Percentiles rank a stretch among this genome's conserved stretches.
phyloP scores from a whole-genome alignment of 2,329 filamentous ascomycete genomes.

The Epichloe brachyelytri region DNA sequence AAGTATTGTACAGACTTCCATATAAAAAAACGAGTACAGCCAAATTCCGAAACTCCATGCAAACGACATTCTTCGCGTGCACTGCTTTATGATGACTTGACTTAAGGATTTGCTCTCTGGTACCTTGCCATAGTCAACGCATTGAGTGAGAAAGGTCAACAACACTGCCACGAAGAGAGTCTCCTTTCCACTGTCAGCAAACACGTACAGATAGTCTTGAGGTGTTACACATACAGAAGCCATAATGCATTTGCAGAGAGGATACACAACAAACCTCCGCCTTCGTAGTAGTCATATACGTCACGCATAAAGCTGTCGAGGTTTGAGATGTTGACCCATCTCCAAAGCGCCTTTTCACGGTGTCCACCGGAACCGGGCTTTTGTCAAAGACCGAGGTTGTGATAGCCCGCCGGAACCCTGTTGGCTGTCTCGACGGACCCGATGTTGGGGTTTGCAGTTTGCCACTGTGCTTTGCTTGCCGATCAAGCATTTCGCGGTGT shows the following conservation, averaged over 20 bases:
- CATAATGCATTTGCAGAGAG: conserved; percentile 58
- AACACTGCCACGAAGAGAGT: conserved; percentile 73
- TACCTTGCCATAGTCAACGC: conserved; percentile 70
- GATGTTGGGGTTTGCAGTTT: conserved; percentile 38
- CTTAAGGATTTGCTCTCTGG: conserved; percentile 45
- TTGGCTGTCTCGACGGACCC: conserved; percentile 29
- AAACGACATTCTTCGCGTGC: conserved; percentile 62
- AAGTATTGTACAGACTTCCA: conserved; percentile 65
- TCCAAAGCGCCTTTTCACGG: conserved; percentile 72
- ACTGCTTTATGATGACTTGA: conserved; percentile 54
- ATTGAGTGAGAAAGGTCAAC: conserved; percentile 72
- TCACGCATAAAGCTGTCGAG: conserved; percentile 75
- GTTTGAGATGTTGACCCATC: conserved; percentile 85
- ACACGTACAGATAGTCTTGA: neutral
- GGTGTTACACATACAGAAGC: conserved; percentile 45
- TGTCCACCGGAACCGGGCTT: conserved; percentile 20
- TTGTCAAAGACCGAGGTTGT: conserved; percentile 17
- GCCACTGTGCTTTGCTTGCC: conserved; percentile 37
- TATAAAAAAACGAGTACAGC: conserved; percentile 71
- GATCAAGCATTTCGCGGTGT: neutral
- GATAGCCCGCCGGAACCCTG: conserved; percentile 3
- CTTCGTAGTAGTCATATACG: conserved; percentile 77
- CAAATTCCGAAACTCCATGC: conserved; percentile 68
- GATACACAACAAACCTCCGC: conserved; percentile 77
- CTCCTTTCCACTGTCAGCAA: conserved; percentile 37